These are phyloP conservation scores for Ceratobasidium sp. DNA, from an alignment of 1,284 basidiomycete species.

Conservation along the genomic window DNA sequence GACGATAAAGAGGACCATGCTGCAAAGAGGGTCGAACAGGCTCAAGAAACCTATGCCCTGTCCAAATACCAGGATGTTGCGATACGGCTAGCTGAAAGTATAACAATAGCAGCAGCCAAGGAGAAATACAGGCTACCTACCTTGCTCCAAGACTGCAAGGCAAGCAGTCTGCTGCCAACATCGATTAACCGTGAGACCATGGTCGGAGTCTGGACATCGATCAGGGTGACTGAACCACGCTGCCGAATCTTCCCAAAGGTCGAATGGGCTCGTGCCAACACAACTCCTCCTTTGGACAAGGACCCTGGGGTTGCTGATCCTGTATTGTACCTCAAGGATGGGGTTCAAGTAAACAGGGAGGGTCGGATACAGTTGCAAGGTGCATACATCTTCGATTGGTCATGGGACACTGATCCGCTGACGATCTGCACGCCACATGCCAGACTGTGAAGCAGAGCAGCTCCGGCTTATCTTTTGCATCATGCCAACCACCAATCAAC, in stretches of 20 bases:
- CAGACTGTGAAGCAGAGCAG: not conserved
- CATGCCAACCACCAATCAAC: not conserved
- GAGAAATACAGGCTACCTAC: not conserved
- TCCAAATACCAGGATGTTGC: not conserved
- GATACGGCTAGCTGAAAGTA: not conserved
- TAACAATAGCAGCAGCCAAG: not conserved
- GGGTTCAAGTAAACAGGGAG: not conserved
- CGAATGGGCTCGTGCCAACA: not conserved
- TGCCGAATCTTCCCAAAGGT: not conserved
- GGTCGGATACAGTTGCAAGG: not conserved
- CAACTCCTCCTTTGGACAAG: not conserved
- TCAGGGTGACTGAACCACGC: not conserved
- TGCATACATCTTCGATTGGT: not conserved
- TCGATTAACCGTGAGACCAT: not conserved
- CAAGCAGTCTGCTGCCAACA: not conserved
- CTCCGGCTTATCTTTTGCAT: slow-evolving; percentile 1
- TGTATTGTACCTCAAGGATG: not conserved
- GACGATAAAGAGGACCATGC: not conserved
- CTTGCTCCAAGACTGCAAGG: not conserved
- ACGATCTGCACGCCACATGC: not conserved
- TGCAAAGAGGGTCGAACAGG: not conserved
- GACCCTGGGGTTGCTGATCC: slow-evolving; percentile 5
- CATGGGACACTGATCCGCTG: not conserved
- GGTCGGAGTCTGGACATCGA: not conserved
- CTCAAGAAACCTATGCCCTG: not conserved